Evolutionary conservation across 163 green algal genomes (phyloP), one percentile per base, ranked within the genome.

Genomic region (Chlamydomonas reinhardtii): DNA sequence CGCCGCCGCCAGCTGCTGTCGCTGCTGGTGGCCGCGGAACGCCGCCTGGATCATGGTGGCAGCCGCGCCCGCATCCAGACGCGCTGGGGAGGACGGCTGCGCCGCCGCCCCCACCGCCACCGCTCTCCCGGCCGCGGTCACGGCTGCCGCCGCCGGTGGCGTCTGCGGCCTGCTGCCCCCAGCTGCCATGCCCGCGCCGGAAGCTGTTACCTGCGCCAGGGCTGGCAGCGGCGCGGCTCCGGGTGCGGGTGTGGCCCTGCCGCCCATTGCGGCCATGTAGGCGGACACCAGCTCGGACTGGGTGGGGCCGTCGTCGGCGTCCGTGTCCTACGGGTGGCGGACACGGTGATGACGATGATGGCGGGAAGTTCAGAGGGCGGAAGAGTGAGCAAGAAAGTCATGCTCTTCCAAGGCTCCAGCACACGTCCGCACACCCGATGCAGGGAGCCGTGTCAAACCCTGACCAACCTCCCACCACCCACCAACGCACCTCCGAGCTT

Each of bases 41-140:
- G 71, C 70, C 16, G 81, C 70, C 59, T 87, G 81, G 35, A 87
- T 87, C 35, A 61, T 34, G 22, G 68, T 86, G 11, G 79, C 79
- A 1, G 79, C 79, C 34, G 17, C 19, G 35, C 73, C 65, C 9
- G 48, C 66, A 34, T 70, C 39, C 66, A 85, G 31, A 32, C 39
- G 27, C 74, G 22, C 56, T 8, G 12, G 71, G 11, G 54, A 71
- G 32, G 48, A 12, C 48, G 48, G 48, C 6, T 9, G 48, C 48
- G 48, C 48, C 48, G 48, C 48, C 11, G 1, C 6, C 48, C 48
- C 48, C 48, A 14, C 6, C 48, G 48, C 9, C 48, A 56, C 9
- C 14, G 48, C 48, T 56, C 43, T 54, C 8, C 43, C 43, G 43
- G 43, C 43, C 43, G 43, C 43, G 43, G 48, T 20, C 17, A 14